phyloP scores from a whole-genome alignment of 345 rosid genomes.

The Pistacia atlantica region DNA sequence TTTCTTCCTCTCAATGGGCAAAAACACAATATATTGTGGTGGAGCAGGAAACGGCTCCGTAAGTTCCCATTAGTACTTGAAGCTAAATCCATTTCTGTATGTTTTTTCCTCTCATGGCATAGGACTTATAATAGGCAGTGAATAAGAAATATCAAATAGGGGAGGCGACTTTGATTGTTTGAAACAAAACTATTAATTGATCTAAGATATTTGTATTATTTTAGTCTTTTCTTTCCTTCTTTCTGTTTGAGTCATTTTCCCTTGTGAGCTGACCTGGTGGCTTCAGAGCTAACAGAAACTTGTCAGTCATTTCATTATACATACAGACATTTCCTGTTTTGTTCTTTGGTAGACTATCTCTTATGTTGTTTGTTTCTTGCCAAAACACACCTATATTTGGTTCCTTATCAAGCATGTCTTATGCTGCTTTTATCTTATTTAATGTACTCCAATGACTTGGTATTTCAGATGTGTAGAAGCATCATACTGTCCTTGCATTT shows the following conservation, averaged over 20 bases:
- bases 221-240: too few relatives aligned
- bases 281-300: neutral
- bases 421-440: neutral
- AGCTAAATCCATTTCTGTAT: neutral
- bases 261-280: neutral
- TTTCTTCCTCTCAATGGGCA: slow-evolving; percentile 80
- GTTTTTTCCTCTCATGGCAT: too few relatives aligned
- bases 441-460: neutral
- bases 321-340: neutral
- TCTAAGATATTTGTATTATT: too few relatives aligned
- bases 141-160: neutral
- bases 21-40: slow-evolving; percentile 78
- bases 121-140: neutral
- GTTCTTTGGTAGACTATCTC: neutral
- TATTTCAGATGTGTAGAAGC: neutral
- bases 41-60: slow-evolving; percentile 95
- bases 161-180: neutral
- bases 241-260: too few relatives aligned
- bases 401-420: neutral
- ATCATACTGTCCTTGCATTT: neutral
- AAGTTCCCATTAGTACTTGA: slow-evolving; percentile 36
- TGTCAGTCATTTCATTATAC: neutral
- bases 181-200: too few relatives aligned
- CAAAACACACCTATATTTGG: too few relatives aligned
- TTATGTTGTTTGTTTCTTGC: neutral